Evolutionary conservation across 2,329 filamentous ascomycete species (phyloP).

Genomic region (Blumeria graminis): DNA sequence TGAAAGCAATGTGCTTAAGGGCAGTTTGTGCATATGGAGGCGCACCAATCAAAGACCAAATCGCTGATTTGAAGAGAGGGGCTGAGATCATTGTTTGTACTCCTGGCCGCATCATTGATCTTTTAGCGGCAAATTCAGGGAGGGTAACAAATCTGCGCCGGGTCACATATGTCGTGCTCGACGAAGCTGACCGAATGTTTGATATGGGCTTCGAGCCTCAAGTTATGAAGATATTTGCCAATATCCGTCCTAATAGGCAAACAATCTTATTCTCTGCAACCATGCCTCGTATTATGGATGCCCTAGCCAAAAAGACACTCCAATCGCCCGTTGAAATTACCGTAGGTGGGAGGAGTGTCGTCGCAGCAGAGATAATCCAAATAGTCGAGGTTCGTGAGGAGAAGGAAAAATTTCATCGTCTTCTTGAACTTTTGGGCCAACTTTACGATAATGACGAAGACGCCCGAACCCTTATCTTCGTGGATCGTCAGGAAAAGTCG

Average conservation of each 20-base stretch:
- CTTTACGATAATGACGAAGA: conserved; percentile 75
- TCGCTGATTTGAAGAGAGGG: conserved; percentile 83
- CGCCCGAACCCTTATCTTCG: conserved; percentile 70
- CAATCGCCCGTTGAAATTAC: conserved; percentile 73
- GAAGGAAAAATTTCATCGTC: conserved; percentile 56
- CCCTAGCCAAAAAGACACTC: conserved; percentile 69
- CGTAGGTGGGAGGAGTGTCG: conserved; percentile 69
- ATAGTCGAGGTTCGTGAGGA: conserved; percentile 73
- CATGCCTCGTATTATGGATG: conserved; percentile 82
- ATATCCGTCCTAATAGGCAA: conserved; percentile 76
- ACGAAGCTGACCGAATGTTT: conserved; percentile 97
- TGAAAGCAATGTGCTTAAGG: conserved; percentile 64
- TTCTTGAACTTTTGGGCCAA: conserved; percentile 70
- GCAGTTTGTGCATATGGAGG: conserved; percentile 88
- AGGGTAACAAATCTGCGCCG: conserved; percentile 74
- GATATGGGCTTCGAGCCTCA: conserved; percentile 99
- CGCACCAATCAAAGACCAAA: conserved; percentile 90
- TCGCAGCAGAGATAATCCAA: conserved; percentile 81
- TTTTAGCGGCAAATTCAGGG: conserved; percentile 81
- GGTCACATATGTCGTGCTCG: conserved; percentile 82
- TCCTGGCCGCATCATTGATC: conserved; percentile 83
- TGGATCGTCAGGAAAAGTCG: conserved; percentile 75
- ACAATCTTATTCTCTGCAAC: conserved; percentile 93
- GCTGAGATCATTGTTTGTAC: conserved; percentile 91
- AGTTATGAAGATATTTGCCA: conserved; percentile 86